Percentiles rank a stretch among this genome's conserved stretches.
phyloP scores from a whole-genome alignment of 345 rosid species.

The Lepidium aucheri region DNA sequence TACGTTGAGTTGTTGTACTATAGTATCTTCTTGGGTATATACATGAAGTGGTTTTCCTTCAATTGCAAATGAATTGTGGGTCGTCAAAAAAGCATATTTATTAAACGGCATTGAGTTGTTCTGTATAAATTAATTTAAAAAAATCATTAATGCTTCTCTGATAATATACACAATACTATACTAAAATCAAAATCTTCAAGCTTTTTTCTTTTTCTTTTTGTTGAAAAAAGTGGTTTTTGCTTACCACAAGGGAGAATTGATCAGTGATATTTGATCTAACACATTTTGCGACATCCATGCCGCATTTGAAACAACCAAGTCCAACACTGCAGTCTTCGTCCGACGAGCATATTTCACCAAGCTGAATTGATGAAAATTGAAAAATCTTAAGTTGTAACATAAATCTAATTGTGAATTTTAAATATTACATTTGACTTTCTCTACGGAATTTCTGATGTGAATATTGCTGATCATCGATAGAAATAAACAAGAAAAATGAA shows the following conservation, averaged over 20 bases:
- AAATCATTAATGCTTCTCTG: neutral
- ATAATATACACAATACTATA: neutral
- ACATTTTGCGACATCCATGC: slow-evolving; percentile 28
- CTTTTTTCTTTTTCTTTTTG: too few relatives aligned
- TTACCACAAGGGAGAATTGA: slow-evolving; percentile 37
- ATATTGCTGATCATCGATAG: neutral
- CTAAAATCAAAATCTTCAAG: neutral
- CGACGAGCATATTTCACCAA: slow-evolving; percentile 27
- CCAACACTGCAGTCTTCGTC: slow-evolving; percentile 31
- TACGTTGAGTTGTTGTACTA: slow-evolving; percentile 57
- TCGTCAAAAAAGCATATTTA: slow-evolving; percentile 45
- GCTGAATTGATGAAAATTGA: slow-evolving; percentile 2
- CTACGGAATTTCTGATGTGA: neutral
- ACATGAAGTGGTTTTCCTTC: slow-evolving; percentile 35
- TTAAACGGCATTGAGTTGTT: slow-evolving; percentile 51
- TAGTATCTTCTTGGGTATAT: slow-evolving; percentile 60
- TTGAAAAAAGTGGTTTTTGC: neutral
- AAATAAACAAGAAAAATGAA: neutral
- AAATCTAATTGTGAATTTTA: neutral
- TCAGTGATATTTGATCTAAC: slow-evolving; percentile 32
- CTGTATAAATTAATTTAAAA: neutral
- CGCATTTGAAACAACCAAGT: slow-evolving; percentile 32
- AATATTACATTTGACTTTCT: neutral
- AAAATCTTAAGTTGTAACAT: neutral
- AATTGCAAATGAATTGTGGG: slow-evolving; percentile 53